phyloP scores from a whole-genome alignment of 805 yeast genomes.

The Candida verbasci region DNA sequence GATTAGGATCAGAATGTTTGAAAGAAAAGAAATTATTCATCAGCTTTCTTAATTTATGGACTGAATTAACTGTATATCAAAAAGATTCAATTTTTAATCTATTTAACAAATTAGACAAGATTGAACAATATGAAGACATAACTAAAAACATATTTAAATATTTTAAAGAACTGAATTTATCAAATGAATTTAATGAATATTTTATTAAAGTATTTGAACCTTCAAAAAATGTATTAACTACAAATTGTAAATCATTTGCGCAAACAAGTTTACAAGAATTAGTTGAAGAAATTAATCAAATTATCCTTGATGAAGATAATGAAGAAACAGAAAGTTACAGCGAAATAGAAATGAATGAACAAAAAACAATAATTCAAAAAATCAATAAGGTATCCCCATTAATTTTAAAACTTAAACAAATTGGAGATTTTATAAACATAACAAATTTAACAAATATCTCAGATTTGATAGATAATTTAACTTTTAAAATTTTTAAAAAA shows the following conservation, averaged over 20 bases:
- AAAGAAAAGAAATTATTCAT: conserved; percentile 14
- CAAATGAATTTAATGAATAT: conserved; percentile 10
- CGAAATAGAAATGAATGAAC: conserved; percentile 15
- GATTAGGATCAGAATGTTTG: conserved; percentile 19
- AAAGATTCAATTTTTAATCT: conserved; percentile 14
- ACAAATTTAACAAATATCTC: conserved; percentile 9
- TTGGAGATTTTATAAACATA: conserved; percentile 17
- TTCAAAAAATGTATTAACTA: conserved; percentile 12
- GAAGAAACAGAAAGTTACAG: conserved; percentile 11
- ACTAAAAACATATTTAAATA: conserved; percentile 20
- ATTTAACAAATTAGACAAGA: conserved; percentile 20
- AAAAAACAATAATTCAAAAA: conserved; percentile 12
- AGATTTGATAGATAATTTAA: conserved; percentile 12
- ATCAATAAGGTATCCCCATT: conserved; percentile 3
- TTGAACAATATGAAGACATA: conserved; percentile 24
- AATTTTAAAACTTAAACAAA: conserved; percentile 19
- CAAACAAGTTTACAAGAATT: conserved; percentile 22
- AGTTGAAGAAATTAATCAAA: conserved; percentile 14
- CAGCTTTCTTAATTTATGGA: conserved; percentile 24
- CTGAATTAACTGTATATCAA: conserved; percentile 14
- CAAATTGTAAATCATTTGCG: conserved; percentile 18
- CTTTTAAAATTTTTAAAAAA: conserved; percentile 16
- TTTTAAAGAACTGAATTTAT: conserved; percentile 14
- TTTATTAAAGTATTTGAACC: conserved; percentile 10
- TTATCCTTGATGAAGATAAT: conserved; percentile 11